Base-by-base conservation (phyloP, 208 protist genomes). In the Trypanosoma conorhini region DNA sequence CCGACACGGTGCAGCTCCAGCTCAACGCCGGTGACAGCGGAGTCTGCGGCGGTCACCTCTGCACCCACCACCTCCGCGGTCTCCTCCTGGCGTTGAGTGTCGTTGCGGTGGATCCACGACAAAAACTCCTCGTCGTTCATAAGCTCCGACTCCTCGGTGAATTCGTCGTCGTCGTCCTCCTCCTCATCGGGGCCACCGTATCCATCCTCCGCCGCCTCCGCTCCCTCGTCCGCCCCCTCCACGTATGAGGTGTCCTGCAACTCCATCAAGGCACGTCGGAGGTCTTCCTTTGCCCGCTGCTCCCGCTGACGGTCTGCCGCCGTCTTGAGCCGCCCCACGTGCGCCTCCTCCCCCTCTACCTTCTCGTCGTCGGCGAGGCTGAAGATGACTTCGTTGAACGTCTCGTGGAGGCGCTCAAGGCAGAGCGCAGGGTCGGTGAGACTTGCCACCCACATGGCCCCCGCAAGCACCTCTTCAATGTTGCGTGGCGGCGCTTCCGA, bases 331-430 rank as follows among this genome's bases (percentile, higher is more conserved):
- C 74, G 77, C 1, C 59, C 72, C 4, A 51, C 62, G 17, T 15
- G 55, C 12, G 57, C 66, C 30, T 31, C 71, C 19, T 56, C 60
- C n/a, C 5, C 75, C 0, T 77, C 40, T 10, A 60, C 62, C 0
- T 54, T 13, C 22, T 57, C 56, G 1, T 62, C 60, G 5, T 57
- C 77, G 10, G 67, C 52, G 59, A 84, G 86, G 67, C 76, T 82
- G 48, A 96, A 92, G 50, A 95, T 85, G 22, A 91, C 81, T 24
- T 87, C 67, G 21, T 81, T 74, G 51, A 95, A 95, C 22, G 84
- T 86, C 22, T 80, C 74, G 70, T 95, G 84, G 58, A 95, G 80
- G 22, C 79, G 75, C 22, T 89, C 82, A 10, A 87, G 70, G 30
- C 72, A 77, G 17, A 92, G 74, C 12, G 80, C 73, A 42, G 89